These are phyloP conservation scores for Takashimella tepidaria DNA, from an alignment of 1,284 basidiomycete genomes.

Conservation along the genomic window DNA sequence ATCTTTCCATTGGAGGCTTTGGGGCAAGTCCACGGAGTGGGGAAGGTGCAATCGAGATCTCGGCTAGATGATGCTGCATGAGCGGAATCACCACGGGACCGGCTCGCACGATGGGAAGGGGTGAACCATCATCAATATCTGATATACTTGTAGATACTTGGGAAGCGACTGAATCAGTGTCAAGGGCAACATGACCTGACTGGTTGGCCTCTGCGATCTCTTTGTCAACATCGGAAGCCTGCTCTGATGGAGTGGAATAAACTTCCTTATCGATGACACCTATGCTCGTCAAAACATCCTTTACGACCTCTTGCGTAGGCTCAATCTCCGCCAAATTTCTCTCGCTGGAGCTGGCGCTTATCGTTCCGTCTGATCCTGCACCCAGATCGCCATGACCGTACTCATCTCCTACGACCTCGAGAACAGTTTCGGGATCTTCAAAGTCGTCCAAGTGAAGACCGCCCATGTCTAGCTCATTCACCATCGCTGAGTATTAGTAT, in stretches of 20 bases:
- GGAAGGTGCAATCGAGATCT: neutral
- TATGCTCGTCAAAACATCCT: neutral
- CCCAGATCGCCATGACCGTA: neutral
- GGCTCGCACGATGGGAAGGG: constrained; percentile 28
- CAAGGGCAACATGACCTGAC: too few relatives aligned
- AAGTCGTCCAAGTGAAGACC: constrained; percentile 34
- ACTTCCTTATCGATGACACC: neutral
- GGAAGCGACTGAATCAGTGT: neutral
- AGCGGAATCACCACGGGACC: constrained; percentile 35
- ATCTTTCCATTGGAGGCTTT: neutral
- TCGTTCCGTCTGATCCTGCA: neutral
- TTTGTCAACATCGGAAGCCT: neutral
- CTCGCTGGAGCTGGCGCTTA: neutral
- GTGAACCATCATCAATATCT: constrained; percentile 27
- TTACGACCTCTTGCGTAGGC: neutral
- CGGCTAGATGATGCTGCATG: constrained; percentile 2
- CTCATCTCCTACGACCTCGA: neutral
- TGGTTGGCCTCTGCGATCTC: neutral
- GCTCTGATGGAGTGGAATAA: neutral
- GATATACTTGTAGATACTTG: constrained; percentile 1
- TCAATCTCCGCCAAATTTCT: neutral
- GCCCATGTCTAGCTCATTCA: constrained; percentile 32
- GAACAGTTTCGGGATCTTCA: constrained; percentile 27
- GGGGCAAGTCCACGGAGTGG: neutral
- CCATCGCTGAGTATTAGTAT: constrained; percentile 7